Percentiles rank a stretch among this genome's conserved stretches.
Conservation (phyloP, 148 eudicot genomes). For the Limonium bicolor region DNA sequence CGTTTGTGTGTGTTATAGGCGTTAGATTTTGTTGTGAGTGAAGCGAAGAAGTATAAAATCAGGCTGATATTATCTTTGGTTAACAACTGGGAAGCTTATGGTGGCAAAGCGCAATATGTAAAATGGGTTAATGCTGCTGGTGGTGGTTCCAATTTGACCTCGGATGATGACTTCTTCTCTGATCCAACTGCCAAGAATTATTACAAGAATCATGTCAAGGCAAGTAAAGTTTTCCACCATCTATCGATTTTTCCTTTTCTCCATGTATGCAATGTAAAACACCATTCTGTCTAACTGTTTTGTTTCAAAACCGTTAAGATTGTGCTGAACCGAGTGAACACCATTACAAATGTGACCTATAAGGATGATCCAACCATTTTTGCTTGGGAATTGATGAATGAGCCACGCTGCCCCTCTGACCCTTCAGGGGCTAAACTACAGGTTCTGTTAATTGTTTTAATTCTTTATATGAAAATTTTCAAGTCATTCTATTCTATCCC, state of each 20-base stretch:
- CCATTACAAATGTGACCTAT: constrained; percentile 3
- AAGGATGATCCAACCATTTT: constrained; percentile 38
- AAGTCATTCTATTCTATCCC: no score
- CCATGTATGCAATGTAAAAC: neutral
- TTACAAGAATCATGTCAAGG: constrained; percentile 38
- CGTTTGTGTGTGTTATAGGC: constrained; percentile 28
- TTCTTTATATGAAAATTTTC: no score
- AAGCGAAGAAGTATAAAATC: constrained; percentile 71
- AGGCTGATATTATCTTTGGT: constrained; percentile 70
- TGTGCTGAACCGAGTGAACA: constrained; percentile 1
- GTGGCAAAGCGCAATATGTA: constrained; percentile 83
- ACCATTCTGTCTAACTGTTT: neutral
- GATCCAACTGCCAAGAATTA: constrained; percentile 22
- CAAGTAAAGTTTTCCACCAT: no score
- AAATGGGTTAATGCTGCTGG: constrained; percentile 89
- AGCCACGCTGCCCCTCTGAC: constrained; percentile 31
- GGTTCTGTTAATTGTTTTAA: no score
- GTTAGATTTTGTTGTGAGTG: constrained; percentile 81
- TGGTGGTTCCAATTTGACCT: constrained; percentile 27
- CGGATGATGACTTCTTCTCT: constrained; percentile 32
- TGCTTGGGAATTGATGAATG: constrained; percentile 51
- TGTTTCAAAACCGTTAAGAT: neutral
- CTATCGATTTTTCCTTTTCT: neutral
- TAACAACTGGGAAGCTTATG: constrained; percentile 84
- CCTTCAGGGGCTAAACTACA: constrained; percentile 28